Conservation (phyloP, 2,329 filamentous ascomycete species). For the Cordyceps farinosa region DNA sequence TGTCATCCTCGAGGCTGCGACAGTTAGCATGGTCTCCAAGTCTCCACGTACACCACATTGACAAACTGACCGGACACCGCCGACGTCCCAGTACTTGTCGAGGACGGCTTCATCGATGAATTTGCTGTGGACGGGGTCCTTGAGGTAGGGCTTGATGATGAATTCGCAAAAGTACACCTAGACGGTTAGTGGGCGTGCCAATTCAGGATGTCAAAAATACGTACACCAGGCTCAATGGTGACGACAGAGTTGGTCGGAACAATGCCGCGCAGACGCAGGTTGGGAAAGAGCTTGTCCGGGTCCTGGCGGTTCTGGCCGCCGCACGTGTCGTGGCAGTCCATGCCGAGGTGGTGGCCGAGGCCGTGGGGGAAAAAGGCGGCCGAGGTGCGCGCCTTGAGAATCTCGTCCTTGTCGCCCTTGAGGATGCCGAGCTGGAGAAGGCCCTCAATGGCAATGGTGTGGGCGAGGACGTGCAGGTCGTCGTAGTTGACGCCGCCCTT, state of each 20-base stretch:
- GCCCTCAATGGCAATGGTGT: conserved; percentile 77
- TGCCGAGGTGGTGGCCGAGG: conserved; percentile 83
- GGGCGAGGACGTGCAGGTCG: conserved; percentile 74
- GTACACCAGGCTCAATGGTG: conserved; percentile 88
- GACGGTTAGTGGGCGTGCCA: background rate
- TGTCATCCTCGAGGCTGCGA: conserved; percentile 62
- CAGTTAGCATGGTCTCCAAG: conserved; percentile 22
- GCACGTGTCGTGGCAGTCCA: conserved; percentile 88
- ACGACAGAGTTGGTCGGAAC: conserved; percentile 79
- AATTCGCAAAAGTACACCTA: conserved; percentile 87
- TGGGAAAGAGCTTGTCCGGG: conserved; percentile 78
- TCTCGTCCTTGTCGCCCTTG: conserved; percentile 62
- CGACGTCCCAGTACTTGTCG: conserved; percentile 77
- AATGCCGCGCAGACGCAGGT: conserved; percentile 72
- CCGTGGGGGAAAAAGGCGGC: conserved; percentile 91
- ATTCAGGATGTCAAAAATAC: conserved; percentile 30
- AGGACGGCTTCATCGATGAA: conserved; percentile 74
- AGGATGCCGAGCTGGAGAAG: conserved; percentile 74
- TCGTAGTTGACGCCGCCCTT: conserved; percentile 76
- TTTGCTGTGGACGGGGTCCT: conserved; percentile 66
- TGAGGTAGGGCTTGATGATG: conserved; percentile 77
- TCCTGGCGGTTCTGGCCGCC: conserved; percentile 77
- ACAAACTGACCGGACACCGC: conserved; percentile 60
- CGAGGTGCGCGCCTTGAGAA: conserved; percentile 74
- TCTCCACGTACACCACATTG: background rate